These are phyloP conservation scores for Solanum paucissectum DNA, from an alignment of 257 asterid species.

Conservation along the genomic window DNA sequence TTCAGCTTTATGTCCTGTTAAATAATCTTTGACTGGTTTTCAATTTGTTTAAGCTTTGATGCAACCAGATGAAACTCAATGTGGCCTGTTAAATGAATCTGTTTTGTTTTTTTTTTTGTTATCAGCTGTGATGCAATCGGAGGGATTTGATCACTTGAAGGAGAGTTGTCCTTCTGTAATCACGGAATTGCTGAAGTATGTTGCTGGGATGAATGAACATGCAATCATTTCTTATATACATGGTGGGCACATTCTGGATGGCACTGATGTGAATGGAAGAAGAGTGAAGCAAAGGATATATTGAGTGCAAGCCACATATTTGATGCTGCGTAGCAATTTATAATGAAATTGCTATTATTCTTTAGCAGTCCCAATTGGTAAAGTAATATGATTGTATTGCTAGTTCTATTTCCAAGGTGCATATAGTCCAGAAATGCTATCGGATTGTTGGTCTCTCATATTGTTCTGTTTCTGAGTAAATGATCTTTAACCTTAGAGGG, in stretches of 20 bases:
- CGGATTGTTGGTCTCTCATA: neutral
- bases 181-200: conserved; percentile 13
- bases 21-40: neutral
- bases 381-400: neutral
- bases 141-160: conserved; percentile 14
- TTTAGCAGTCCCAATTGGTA: neutral
- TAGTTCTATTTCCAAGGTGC: neutral
- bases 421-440: neutral
- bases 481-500: neutral
- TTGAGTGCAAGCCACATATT: neutral
- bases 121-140: conserved; percentile 15
- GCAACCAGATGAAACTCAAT: neutral
- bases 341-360: neutral
- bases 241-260: conserved; percentile 2
- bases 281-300: conserved; percentile 6
- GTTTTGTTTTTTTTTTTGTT: neutral
- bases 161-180: conserved; percentile 11
- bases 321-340: neutral
- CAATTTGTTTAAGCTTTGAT: neutral
- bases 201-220: conserved; percentile 5
- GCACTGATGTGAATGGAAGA: conserved; percentile 8
- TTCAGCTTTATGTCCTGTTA: neutral
- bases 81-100: neutral
- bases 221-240: neutral
- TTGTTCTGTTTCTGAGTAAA: neutral